Base-by-base conservation (phyloP, 2,329 filamentous ascomycete genomes). In the Penicillium palitans region DNA sequence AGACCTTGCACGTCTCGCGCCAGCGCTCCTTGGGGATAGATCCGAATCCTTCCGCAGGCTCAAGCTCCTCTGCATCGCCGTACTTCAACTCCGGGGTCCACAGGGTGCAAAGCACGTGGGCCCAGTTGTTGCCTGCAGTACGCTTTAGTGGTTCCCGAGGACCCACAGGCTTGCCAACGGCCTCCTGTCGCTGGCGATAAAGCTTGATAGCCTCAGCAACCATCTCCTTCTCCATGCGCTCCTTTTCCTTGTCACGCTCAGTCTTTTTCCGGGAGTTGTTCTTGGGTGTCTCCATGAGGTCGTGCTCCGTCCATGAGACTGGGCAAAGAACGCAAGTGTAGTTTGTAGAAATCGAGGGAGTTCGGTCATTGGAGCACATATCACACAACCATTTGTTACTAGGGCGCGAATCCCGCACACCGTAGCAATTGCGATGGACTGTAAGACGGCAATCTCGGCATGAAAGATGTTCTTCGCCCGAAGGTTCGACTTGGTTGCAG, bases 91-190 rank as follows among this genome's bases (percentile, higher is more conserved):
- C 95, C 0, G 91, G 87, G 12, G 90, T 93, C 87, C 91, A 98
- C 19, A 96, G 81, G 1, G 95, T 93, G 71, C 95, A 99, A 39
- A 89, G 88, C 29, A 98, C 91, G 72, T 99, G 95, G 17, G 97
- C 91, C 95, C 95, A 99, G 70, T 98, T 98, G 77, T 98, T 98
- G 72, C 96, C 92, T 4, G 90, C 90, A 0, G 95, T 99, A 49
- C 91, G 87, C 78, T 99, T 99, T 62, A 99, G 80, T 4, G 95
- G 89, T 72, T 98, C 95, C 48, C 95, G 86, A 27, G 95, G 95
- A 63, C 91, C 85, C 37, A 89, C 76, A 1, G 95, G 93, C 48
- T 93, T 89, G 66, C 92, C 91, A 68, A 89, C 86, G 60, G 93
- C 89, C 70, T 91, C 86, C 75, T 99, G 93, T 70, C 86, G 88